Evolutionary conservation across 495 filamentous ascomycete genomes (phyloP).

Genomic region (Annulohypoxylon moriforme): DNA sequence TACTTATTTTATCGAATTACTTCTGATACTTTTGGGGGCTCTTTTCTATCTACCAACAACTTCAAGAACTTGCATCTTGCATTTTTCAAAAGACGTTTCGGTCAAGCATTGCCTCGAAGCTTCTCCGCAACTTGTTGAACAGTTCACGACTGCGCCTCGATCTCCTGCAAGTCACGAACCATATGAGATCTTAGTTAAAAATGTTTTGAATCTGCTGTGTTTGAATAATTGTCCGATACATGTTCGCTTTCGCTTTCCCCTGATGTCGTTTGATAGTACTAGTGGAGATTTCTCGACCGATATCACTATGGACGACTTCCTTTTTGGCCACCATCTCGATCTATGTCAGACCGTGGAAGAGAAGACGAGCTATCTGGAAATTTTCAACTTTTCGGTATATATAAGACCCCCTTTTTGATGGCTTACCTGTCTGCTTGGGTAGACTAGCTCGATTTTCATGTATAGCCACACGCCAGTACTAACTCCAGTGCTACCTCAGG

Average conservation of each 20-base stretch:
- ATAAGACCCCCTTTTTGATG: neutral
- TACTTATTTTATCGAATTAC: slow-evolving; percentile 3
- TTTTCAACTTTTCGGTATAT: slow-evolving; percentile 64
- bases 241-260: slow-evolving; percentile 4
- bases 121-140: slow-evolving; percentile 14
- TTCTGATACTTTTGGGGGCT: neutral
- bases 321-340: slow-evolving; percentile 58
- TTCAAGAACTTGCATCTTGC: slow-evolving; percentile 7
- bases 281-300: neutral
- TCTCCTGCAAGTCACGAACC: slow-evolving; percentile 35
- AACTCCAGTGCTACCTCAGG: slow-evolving; percentile 42
- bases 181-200: slow-evolving; percentile 29
- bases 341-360: slow-evolving; percentile 59
- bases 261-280: slow-evolving; percentile 6
- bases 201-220: slow-evolving; percentile 19
- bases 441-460: neutral
- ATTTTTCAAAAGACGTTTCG: slow-evolving; percentile 20
- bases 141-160: slow-evolving; percentile 38
- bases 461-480: neutral
- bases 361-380: slow-evolving; percentile 64
- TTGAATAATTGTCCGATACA: slow-evolving; percentile 18
- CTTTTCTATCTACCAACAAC: neutral
- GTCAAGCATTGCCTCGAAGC: slow-evolving; percentile 37
- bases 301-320: slow-evolving; percentile 65
- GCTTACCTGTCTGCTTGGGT: neutral